Conservation (phyloP, 345 rosid genomes). For the Murraya koenigii region DNA sequence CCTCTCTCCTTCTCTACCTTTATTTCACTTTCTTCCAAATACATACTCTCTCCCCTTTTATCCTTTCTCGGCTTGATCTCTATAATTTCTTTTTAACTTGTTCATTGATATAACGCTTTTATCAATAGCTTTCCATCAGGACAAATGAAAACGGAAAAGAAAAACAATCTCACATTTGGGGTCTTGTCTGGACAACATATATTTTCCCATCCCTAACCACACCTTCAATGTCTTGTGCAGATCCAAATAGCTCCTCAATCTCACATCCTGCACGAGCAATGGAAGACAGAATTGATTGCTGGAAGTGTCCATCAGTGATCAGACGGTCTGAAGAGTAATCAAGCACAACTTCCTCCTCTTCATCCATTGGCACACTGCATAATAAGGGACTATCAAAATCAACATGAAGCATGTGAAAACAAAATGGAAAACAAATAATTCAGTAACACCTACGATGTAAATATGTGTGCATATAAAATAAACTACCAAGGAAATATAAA, state of each 20-base stretch:
- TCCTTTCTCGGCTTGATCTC: background rate
- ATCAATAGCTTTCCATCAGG: constrained; percentile 4
- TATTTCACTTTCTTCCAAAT: background rate
- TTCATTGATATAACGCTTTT: background rate
- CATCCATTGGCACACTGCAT: constrained; percentile 95
- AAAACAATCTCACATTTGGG: constrained; percentile 62
- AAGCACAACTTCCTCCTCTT: constrained; percentile 72
- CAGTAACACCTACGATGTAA: background rate
- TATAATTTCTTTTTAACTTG: background rate
- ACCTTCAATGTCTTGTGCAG: constrained; percentile 96
- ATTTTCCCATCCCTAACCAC: constrained; percentile 82
- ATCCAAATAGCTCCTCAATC: constrained; percentile 82
- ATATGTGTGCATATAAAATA: background rate
- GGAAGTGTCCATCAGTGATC: constrained; percentile 63
- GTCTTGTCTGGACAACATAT: constrained; percentile 93
- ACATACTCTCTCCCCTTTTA: background rate
- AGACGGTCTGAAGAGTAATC: constrained; percentile 82
- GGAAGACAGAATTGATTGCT: constrained; percentile 58
- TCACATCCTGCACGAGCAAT: constrained; percentile 77
- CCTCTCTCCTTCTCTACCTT: background rate
- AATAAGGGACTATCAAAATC: background rate
- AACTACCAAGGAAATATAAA: background rate
- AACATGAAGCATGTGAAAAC: background rate
- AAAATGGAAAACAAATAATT: background rate
- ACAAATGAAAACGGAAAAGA: background rate